Percentiles rank a stretch among this genome's conserved stretches.
phyloP scores from a whole-genome alignment of 805 yeast genomes.

The Phaffomyces opuntiae region DNA sequence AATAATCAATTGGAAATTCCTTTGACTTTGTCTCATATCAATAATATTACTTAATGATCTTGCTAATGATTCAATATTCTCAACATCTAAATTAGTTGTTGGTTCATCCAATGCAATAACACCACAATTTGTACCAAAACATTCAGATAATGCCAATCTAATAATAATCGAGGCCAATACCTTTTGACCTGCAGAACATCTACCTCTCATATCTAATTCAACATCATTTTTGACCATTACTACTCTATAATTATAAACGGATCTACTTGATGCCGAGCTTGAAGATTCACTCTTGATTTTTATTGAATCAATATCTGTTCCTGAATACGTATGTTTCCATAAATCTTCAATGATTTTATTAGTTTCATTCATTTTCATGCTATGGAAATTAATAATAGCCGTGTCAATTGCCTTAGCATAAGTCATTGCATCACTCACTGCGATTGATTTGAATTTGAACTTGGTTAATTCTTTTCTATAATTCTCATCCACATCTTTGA shows the following conservation, averaged over 20 bases:
- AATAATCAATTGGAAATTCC: slow-evolving; percentile 88
- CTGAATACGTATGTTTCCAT: slow-evolving; percentile 92
- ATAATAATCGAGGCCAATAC: slow-evolving; percentile 90
- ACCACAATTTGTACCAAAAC: slow-evolving; percentile 93
- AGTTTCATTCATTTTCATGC: slow-evolving; percentile 86
- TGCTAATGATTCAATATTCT: slow-evolving; percentile 84
- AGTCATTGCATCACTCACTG: slow-evolving; percentile 73
- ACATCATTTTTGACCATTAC: slow-evolving; percentile 91
- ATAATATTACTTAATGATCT: slow-evolving; percentile 70
- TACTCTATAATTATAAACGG: slow-evolving; percentile 86
- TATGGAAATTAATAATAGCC: slow-evolving; percentile 91
- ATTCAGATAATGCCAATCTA: slow-evolving; percentile 86
- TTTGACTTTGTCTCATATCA: slow-evolving; percentile 64
- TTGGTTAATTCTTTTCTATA: slow-evolving; percentile 69
- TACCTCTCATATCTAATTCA: slow-evolving; percentile 95
- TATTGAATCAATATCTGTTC: slow-evolving; percentile 91
- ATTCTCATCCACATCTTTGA: slow-evolving; percentile 51
- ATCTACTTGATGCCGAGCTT: slow-evolving; percentile 28
- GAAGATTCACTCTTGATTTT: slow-evolving; percentile 67
- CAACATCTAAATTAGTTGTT: slow-evolving; percentile 88
- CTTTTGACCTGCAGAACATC: slow-evolving; percentile 97
- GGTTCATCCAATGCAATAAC: slow-evolving; percentile 97
- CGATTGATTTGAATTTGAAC: slow-evolving; percentile 66
- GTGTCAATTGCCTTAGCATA: slow-evolving; percentile 82
- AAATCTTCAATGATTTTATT: slow-evolving; percentile 82